Conservation (phyloP, 257 asterid genomes). For the Handroanthus guayacan region DNA sequence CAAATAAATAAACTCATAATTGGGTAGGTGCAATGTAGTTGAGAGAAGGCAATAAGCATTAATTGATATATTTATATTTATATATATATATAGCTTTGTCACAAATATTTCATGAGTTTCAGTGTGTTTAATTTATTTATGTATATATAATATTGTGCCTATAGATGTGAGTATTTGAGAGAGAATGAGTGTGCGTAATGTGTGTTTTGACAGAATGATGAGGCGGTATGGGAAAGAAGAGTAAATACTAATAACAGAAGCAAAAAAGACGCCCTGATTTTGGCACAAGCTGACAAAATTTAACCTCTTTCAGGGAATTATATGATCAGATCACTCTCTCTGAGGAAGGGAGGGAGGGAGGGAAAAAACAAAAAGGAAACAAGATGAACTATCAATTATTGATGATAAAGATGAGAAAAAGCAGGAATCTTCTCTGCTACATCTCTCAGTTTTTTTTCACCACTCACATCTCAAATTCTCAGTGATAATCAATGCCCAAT, state of each 20-base stretch:
- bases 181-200: background rate
- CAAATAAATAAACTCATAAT: background rate
- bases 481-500: background rate
- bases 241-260: background rate
- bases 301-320: constrained; percentile 55
- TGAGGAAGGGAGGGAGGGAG: constrained; percentile 13
- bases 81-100: constrained; percentile 1
- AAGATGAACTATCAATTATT: constrained; percentile 51
- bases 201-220: constrained; percentile 7
- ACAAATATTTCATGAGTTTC: constrained; percentile 17
- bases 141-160: no score
- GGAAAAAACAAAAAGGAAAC: constrained; percentile 52
- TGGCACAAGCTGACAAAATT: constrained; percentile 46
- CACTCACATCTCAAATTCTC: constrained; percentile 23
- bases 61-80: constrained; percentile 21
- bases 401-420: constrained; percentile 41
- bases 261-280: constrained; percentile 30
- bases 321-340: constrained; percentile 44
- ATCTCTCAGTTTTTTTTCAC: constrained; percentile 41
- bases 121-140: background rate
- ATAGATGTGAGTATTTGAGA: constrained; percentile 18
- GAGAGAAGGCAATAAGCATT: constrained; percentile 36
- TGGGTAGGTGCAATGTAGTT: constrained; percentile 39
- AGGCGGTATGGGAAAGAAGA: background rate
- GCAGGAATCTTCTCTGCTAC: constrained; percentile 63